These are phyloP conservation scores for Neofusicoccum sp. DNA, from an alignment of 2,329 filamentous ascomycete species.

Conservation along the genomic window DNA sequence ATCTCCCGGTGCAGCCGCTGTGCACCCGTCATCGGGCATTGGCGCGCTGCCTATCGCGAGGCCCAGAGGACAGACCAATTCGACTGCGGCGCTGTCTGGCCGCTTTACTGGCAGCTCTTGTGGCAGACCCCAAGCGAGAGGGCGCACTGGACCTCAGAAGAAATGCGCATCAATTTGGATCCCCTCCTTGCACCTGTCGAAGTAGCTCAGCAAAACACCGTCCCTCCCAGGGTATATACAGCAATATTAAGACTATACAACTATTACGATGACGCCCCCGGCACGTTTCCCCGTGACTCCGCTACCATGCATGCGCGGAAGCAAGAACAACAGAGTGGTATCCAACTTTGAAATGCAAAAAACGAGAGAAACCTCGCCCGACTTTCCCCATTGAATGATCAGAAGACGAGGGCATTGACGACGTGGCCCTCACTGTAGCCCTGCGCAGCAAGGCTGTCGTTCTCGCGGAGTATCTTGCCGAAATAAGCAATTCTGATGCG, in stretches of 20 bases:
- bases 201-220: neutral
- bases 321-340: constrained; percentile 11
- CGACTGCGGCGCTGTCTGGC: neutral
- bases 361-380: neutral
- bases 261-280: neutral
- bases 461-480: constrained; percentile 74
- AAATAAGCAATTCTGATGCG: constrained; percentile 74
- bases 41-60: neutral
- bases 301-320: neutral
- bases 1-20: neutral
- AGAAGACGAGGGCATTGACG: constrained; percentile 70
- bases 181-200: neutral
- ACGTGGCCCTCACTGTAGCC: constrained; percentile 75
- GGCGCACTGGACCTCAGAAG: neutral
- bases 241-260: neutral
- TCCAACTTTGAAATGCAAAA: neutral
- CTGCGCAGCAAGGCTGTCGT: constrained; percentile 62
- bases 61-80: no score
- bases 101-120: neutral
- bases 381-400: constrained; percentile 9
- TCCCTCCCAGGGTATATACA: constrained; percentile 1
- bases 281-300: neutral
- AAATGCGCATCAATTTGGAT: neutral
- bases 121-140: neutral
- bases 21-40: neutral